A percentile compares a stretch with the other conserved stretches of the same genome.
phyloP scores from a whole-genome alignment of 768 basidiomycete species.

The Kwoniella europaea region DNA sequence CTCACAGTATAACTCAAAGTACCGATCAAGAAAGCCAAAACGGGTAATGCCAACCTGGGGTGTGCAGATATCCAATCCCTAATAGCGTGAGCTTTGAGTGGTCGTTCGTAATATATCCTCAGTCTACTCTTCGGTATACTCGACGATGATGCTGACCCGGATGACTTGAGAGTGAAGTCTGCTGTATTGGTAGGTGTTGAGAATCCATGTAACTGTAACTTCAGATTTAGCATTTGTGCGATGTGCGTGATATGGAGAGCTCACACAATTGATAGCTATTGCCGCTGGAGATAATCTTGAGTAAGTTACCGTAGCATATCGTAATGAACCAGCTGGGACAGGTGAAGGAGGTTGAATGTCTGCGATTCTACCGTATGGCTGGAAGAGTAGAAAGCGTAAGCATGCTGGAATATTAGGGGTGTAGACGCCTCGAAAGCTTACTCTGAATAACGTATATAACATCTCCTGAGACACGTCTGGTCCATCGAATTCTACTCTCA shows the following conservation, averaged over 20 bases:
- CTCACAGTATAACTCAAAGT: constrained; percentile 83
- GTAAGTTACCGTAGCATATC: constrained; percentile 71
- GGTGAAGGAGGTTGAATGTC: constrained; percentile 69
- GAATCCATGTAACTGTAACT: constrained; percentile 51
- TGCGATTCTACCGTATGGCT: constrained; percentile 82
- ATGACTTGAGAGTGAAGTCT: constrained; percentile 47
- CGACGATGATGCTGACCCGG: constrained; percentile 25
- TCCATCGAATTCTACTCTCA: constrained; percentile 85
- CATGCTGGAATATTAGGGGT: not conserved
- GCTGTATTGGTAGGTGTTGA: constrained; percentile 58
- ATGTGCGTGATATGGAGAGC: not conserved
- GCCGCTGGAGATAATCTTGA: constrained; percentile 70
- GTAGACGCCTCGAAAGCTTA: constrained; percentile 57
- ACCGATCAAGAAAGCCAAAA: constrained; percentile 82
- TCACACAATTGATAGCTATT: constrained; percentile 76
- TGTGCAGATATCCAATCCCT: constrained; percentile 57
- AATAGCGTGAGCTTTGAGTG: constrained; percentile 56
- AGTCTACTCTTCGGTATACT: constrained; percentile 48
- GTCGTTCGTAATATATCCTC: constrained; percentile 54
- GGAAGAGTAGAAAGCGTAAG: constrained; percentile 3
- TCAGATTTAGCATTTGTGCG: not conserved
- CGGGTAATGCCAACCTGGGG: constrained; percentile 57
- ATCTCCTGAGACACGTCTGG: constrained; percentile 81
- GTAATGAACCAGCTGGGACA: constrained; percentile 70
- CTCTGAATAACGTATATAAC: constrained; percentile 77